Evolutionary conservation across 148 eudicot genomes (phyloP).

Genomic region (Limonium bicolor): DNA sequence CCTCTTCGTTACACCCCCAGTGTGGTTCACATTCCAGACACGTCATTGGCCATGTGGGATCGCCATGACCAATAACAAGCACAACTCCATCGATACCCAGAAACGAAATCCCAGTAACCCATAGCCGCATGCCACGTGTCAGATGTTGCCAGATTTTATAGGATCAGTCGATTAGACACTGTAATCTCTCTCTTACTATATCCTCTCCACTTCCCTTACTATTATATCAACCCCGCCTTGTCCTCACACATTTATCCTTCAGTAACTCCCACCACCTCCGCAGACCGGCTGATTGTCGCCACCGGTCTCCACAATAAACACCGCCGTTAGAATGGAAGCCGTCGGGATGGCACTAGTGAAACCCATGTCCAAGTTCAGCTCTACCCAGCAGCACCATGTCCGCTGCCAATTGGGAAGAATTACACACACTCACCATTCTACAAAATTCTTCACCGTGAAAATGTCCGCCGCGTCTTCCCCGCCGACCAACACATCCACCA

Average conservation of each 20-base stretch:
- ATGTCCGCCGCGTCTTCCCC: constrained; percentile 34
- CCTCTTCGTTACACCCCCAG: too few relatives aligned
- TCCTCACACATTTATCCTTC: background rate
- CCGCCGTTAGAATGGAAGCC: constrained; percentile 14
- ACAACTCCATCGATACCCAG: too few relatives aligned
- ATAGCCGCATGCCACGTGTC: constrained; percentile 42
- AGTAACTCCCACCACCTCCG: background rate
- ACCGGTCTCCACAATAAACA: background rate
- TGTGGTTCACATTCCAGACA: too few relatives aligned
- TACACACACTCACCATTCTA: constrained; percentile 2
- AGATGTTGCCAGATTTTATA: constrained; percentile 32
- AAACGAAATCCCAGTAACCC: constrained; percentile 37
- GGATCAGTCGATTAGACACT: constrained; percentile 40
- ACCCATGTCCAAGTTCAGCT: constrained; percentile 43
- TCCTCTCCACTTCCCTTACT: constrained; percentile 2
- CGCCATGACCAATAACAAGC: too few relatives aligned
- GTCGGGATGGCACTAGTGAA: constrained; percentile 66
- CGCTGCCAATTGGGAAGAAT: background rate
- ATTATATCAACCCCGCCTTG: background rate
- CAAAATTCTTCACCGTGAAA: constrained; percentile 20
- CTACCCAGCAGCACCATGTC: constrained; percentile 15
- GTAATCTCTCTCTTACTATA: constrained; percentile 1
- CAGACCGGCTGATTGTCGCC: too few relatives aligned
- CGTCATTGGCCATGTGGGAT: too few relatives aligned
- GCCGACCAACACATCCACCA: constrained; percentile 6